Evolutionary conservation across 257 asterid species (phyloP).

Genomic region (Thymus quinquecostatus): DNA sequence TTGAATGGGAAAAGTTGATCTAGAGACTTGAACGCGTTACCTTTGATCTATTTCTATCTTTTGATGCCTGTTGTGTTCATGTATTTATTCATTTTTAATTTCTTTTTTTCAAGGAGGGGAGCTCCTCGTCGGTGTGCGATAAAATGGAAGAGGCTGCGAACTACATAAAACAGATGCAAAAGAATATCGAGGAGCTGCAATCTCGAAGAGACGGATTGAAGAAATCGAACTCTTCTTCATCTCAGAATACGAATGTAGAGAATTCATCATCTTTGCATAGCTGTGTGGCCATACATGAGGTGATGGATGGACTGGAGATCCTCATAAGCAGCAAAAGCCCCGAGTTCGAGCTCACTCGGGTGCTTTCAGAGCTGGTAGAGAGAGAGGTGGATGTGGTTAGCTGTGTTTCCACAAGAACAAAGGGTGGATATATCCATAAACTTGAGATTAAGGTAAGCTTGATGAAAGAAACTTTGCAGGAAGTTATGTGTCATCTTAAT

Average conservation of each 20-base stretch:
- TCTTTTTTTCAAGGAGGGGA: constrained; percentile 46
- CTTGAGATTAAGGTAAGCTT: constrained; percentile 54
- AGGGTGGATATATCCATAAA: constrained; percentile 40
- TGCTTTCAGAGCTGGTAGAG: constrained; percentile 36
- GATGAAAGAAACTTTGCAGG: background rate
- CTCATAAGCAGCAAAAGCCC: constrained; percentile 32
- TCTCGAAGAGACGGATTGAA: constrained; percentile 38
- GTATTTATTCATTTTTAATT: no score
- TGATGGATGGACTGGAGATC: constrained; percentile 47
- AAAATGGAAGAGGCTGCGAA: constrained; percentile 57
- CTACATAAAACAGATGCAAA: constrained; percentile 45
- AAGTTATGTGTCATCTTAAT: background rate
- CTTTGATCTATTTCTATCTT: background rate
- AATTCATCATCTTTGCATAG: constrained; percentile 9
- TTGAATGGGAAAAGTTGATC: no score
- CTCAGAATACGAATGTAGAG: background rate
- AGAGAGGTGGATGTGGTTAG: constrained; percentile 44
- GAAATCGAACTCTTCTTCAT: background rate
- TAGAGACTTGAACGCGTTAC: no score
- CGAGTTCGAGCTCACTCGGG: constrained; percentile 42
- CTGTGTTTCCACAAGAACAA: constrained; percentile 47
- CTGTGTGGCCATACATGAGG: constrained; percentile 36
- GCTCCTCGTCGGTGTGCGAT: constrained; percentile 44
- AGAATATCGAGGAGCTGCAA: constrained; percentile 36
- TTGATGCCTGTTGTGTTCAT: background rate